These are phyloP conservation scores for Thraustochytrium striatum DNA, from an alignment of 352 stramenopile species.

Conservation along the genomic window DNA sequence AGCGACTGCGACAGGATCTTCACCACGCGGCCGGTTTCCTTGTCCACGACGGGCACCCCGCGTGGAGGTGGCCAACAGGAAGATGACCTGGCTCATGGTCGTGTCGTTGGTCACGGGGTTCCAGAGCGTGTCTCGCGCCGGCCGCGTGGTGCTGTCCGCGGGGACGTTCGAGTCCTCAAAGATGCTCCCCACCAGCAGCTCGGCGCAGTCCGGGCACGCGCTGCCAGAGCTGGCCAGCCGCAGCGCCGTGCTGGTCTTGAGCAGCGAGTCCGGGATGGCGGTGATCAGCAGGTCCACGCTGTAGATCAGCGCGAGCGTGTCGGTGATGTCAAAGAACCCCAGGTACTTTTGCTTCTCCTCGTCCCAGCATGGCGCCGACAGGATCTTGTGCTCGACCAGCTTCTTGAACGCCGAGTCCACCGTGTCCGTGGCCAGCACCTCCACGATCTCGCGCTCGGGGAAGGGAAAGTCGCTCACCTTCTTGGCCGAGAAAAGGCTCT, in stretches of 20 bases:
- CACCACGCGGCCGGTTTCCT: background rate
- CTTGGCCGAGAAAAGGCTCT: slow-evolving; percentile 31
- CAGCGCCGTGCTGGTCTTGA: slow-evolving; percentile 31
- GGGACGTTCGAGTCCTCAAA: slow-evolving; percentile 10
- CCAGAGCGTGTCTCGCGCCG: background rate
- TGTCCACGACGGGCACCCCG: slow-evolving; percentile 12
- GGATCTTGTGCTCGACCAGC: slow-evolving; percentile 40
- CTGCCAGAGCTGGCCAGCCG: slow-evolving; percentile 19
- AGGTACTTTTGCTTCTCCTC: slow-evolving; percentile 34
- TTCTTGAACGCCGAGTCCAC: slow-evolving; percentile 23
- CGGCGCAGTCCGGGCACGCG: slow-evolving; percentile 20
- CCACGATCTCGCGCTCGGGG: background rate
- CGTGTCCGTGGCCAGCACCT: slow-evolving; percentile 34
- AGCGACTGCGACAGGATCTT: slow-evolving; percentile 47
- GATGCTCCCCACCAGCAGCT: slow-evolving; percentile 42
- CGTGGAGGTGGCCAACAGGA: slow-evolving; percentile 21
- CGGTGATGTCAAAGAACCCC: slow-evolving; percentile 42
- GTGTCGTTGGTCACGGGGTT: slow-evolving; percentile 33
- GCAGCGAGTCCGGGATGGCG: slow-evolving; percentile 41
- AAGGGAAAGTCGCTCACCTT: slow-evolving; percentile 35
- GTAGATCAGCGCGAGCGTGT: slow-evolving; percentile 44
- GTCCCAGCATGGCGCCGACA: slow-evolving; percentile 26
- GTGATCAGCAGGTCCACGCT: slow-evolving; percentile 43
- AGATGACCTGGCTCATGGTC: slow-evolving; percentile 26
- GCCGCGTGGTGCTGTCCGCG: background rate